A percentile compares a stretch with the other conserved stretches of the same genome.
Evolutionary conservation across 495 filamentous ascomycete species (phyloP).

Genomic region (Penicillium goetzii): DNA sequence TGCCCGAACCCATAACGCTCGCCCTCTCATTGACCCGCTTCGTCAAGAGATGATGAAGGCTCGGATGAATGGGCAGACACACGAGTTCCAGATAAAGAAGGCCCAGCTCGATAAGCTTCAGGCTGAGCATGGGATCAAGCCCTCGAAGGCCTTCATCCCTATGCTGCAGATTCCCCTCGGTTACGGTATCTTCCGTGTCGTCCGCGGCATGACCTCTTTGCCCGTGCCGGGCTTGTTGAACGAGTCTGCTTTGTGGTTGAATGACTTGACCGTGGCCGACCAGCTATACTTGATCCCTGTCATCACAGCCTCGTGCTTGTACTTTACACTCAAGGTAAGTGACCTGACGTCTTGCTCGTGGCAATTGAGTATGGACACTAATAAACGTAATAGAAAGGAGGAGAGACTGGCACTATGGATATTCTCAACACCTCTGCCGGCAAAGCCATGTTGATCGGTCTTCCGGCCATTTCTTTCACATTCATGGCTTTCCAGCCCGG

Average conservation of each 20-base stretch:
- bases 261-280: conserved; percentile 76
- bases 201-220: conserved; percentile 71
- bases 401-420: conserved; percentile 48
- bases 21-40: conserved; percentile 42
- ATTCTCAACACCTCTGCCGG: conserved; percentile 37
- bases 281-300: conserved; percentile 76
- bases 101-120: conserved; percentile 54
- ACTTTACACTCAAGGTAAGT: conserved; percentile 62
- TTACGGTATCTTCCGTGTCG: conserved; percentile 77
- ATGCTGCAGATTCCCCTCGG: conserved; percentile 71
- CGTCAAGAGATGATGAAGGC: conserved; percentile 49
- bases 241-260: conserved; percentile 76
- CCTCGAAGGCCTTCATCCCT: conserved; percentile 58
- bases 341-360: neutral
- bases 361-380: neutral
- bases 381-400: conserved; percentile 50
- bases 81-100: conserved; percentile 43
- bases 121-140: conserved; percentile 55
- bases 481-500: conserved; percentile 70
- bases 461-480: conserved; percentile 64
- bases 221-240: conserved; percentile 77
- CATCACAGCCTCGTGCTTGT: conserved; percentile 50
- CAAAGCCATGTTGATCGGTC: conserved; percentile 55
- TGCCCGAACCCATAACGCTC: conserved; percentile 53
- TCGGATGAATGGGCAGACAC: conserved; percentile 40